A percentile compares a stretch with the other conserved stretches of the same genome.
These are phyloP conservation scores for Monosporascus sp. DNA, from an alignment of 2,329 filamentous ascomycete species.

Conservation along the genomic window DNA sequence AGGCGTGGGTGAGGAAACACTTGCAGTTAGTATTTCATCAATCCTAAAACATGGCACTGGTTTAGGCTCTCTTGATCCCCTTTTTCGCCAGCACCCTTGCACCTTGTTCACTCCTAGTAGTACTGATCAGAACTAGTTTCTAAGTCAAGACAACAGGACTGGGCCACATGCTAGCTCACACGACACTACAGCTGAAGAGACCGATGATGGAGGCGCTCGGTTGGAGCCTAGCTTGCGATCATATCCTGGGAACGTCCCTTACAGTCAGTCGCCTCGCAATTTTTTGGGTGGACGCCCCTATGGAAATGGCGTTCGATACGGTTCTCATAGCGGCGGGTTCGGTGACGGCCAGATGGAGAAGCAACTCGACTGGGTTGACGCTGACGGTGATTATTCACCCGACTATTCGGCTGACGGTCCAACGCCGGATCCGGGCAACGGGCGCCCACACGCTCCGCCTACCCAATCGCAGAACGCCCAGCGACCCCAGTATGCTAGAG, in stretches of 20 bases:
- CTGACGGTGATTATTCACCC: constrained; percentile 15
- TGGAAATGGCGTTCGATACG: constrained; percentile 1
- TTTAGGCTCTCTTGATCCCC: constrained; percentile 4
- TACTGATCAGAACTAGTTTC: constrained; percentile 7
- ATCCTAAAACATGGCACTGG: neutral
- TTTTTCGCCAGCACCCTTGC: neutral
- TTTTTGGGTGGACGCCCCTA: neutral
- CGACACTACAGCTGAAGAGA: constrained; percentile 4
- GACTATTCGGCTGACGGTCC: constrained; percentile 15
- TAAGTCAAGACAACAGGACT: constrained; percentile 13
- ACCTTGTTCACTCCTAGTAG: constrained; percentile 14
- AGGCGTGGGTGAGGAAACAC: constrained; percentile 41
- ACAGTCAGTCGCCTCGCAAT: neutral
- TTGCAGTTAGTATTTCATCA: constrained; percentile 34
- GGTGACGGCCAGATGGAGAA: constrained; percentile 5
- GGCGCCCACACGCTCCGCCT: neutral
- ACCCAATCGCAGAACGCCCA: constrained; percentile 6
- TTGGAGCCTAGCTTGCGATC: constrained; percentile 2
- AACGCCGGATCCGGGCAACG: constrained; percentile 9
- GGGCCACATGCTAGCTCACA: constrained; percentile 4
- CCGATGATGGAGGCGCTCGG: constrained; percentile 1
- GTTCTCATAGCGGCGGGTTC: constrained; percentile 1
- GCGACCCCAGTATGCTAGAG: constrained; percentile 29
- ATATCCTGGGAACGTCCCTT: constrained; percentile 1
- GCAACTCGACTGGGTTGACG: constrained; percentile 15